phyloP scores from a whole-genome alignment of 371 early-diverging fungal species.

The Blakeslea trispora region DNA sequence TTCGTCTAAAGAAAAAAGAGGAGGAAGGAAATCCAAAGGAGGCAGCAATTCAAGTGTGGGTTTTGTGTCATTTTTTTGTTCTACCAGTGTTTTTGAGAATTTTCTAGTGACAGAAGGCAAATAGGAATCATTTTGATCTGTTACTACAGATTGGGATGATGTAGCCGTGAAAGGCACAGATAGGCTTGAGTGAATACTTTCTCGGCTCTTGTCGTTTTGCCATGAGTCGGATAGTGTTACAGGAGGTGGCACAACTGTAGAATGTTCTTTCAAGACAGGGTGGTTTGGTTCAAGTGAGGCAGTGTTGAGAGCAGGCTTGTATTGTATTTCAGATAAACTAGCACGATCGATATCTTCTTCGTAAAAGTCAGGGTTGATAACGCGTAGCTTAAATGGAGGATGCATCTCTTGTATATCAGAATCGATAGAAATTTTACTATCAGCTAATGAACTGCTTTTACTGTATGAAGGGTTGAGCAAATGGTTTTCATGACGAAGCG shows the following conservation, averaged over 20 bases:
- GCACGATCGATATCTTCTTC: slow-evolving; percentile 20
- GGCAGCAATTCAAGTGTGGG: slow-evolving; percentile 15
- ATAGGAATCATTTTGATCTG: not conserved
- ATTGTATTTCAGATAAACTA: slow-evolving; percentile 8
- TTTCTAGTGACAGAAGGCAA: slow-evolving; percentile 11
- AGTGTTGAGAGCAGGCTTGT: slow-evolving; percentile 14
- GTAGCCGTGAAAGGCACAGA: not conserved
- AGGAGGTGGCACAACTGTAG: slow-evolving; percentile 14
- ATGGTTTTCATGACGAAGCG: not conserved
- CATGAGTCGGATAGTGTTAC: slow-evolving; percentile 14
- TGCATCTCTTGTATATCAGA: slow-evolving; percentile 11
- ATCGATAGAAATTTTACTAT: slow-evolving; percentile 18
- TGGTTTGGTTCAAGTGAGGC: slow-evolving; percentile 18
- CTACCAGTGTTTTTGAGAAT: slow-evolving; percentile 22
- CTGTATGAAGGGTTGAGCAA: not conserved
- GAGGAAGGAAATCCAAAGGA: slow-evolving; percentile 13
- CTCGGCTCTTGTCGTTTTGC: slow-evolving; percentile 10
- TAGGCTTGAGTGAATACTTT: not conserved
- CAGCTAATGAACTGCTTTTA: slow-evolving; percentile 1
- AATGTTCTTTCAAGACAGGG: not conserved
- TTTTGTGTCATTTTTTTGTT: no score
- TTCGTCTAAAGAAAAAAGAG: slow-evolving; percentile 15
- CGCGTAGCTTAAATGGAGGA: slow-evolving; percentile 18
- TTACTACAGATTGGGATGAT: not conserved
- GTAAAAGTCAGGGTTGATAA: slow-evolving; percentile 22